Base-by-base conservation (phyloP, 2,329 filamentous ascomycete species). In the Hypoxylon sp. region DNA sequence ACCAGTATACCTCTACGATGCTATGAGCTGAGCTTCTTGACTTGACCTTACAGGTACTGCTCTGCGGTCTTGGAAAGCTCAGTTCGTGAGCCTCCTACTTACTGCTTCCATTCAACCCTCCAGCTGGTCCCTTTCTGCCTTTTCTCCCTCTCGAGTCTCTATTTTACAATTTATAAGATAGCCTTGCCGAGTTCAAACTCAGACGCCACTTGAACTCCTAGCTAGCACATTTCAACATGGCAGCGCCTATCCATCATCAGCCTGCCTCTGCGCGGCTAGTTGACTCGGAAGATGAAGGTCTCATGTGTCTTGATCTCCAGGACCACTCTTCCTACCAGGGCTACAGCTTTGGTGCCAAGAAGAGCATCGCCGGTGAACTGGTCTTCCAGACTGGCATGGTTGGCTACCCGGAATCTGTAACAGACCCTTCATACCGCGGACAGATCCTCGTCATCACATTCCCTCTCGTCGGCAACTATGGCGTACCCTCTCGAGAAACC, bases 321-420 rank as follows among this genome's bases (percentile, higher is more conserved):
- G 93, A 98, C 81, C 92, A 93, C 77, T 87, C 89, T 56, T 85
- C 92, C 73, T 96, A 92, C 82, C 91, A 96, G 75, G 95, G 95
- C 69, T 92, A 91, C 81, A 97, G 92, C 84, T 99, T 99, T 75
- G 95, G 95, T 77, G 93, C 94, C 64, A 84, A 91, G 72, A 97
- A 93, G 84, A 97, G 91, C 80, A 87, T 96, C 72, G 90, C 94
- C 66, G 95, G 95, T 76, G 95, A 99, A 83, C 83, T 99, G 75
- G 95, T 99, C 78, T 99, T 99, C 81, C 94, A 98, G 84, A 99
- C 95, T 56, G 95, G 95, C 77, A 97, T 98, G 93, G 95, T 98
- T 69, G 95, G 95, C 72, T 99, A 99, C 75, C 93, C 95, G 37
- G 95, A 99, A 82, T 96, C 89, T 43, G 83, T 95, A 69, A 94